A percentile compares a stretch with the other conserved stretches of the same genome.
These are phyloP conservation scores for Chlorella ohadii DNA, from an alignment of 139 green algal species.

Conservation along the genomic window DNA sequence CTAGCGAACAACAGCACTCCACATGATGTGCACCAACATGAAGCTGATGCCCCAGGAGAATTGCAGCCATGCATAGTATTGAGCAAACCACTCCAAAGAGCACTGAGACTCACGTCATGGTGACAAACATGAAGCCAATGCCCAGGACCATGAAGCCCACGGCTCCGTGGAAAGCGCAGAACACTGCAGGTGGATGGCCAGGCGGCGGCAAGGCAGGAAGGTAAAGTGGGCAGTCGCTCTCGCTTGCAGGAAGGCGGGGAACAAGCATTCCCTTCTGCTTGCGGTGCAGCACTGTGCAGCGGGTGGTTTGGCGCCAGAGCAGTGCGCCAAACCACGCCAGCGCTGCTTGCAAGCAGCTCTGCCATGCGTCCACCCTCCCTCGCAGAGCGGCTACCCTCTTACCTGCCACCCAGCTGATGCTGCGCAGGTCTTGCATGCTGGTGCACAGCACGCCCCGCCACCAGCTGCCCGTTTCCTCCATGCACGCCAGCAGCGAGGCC, in stretches of 20 bases:
- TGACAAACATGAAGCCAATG: neutral
- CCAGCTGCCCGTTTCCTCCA: conserved; percentile 28
- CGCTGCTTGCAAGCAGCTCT: too few species aligned
- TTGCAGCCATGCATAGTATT: too few species aligned
- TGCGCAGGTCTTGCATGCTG: neutral
- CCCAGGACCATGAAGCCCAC: neutral
- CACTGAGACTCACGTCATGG: neutral
- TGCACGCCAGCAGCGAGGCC: neutral
- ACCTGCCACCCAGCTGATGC: conserved; percentile 8
- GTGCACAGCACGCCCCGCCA: conserved; percentile 5
- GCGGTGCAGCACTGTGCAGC: too few species aligned
- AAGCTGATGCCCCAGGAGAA: neutral
- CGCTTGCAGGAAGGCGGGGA: too few species aligned
- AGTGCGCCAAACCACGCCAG: too few species aligned
- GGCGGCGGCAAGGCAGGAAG: neutral
- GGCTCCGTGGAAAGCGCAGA: neutral
- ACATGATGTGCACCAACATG: neutral
- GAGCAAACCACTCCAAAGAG: too few species aligned
- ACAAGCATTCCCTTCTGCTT: too few species aligned
- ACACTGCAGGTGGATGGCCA: neutral
- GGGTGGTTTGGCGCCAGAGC: too few species aligned
- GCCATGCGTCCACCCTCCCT: too few species aligned
- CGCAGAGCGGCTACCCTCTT: too few species aligned
- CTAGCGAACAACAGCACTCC: too few species aligned
- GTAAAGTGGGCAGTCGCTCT: too few species aligned